These are phyloP conservation scores for Calonectria pteridis DNA, from an alignment of 2,329 filamentous ascomycete species.

Conservation along the genomic window DNA sequence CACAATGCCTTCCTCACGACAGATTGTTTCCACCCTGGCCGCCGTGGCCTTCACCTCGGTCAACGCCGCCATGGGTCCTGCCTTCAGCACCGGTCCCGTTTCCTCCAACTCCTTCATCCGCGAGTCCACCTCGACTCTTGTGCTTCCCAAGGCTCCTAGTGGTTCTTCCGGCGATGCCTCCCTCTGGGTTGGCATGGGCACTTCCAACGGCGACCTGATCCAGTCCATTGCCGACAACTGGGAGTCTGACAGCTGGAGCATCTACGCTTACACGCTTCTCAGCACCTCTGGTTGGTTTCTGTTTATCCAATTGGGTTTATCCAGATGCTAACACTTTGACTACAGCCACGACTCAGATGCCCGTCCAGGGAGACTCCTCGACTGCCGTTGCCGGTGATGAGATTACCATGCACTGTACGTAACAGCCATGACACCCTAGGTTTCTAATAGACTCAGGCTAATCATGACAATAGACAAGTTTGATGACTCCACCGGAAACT, in stretches of 20 bases:
- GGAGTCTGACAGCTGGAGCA: slow-evolving; percentile 50
- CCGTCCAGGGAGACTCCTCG: slow-evolving; percentile 31
- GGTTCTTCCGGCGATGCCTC: slow-evolving; percentile 53
- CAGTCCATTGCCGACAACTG: slow-evolving; percentile 59
- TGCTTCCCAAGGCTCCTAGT: slow-evolving; percentile 54
- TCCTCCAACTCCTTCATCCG: slow-evolving; percentile 55
- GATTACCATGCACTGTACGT: slow-evolving; percentile 39
- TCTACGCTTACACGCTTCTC: slow-evolving; percentile 58
- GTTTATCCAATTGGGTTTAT: background rate
- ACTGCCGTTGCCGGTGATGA: slow-evolving; percentile 29
- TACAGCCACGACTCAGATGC: slow-evolving; percentile 32
- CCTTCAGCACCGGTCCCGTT: slow-evolving; percentile 59
- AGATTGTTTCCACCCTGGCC: slow-evolving; percentile 33
- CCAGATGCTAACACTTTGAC: background rate
- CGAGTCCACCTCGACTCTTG: slow-evolving; percentile 57
- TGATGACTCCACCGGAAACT: slow-evolving; percentile 30
- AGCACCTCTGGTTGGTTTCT: slow-evolving; percentile 44
- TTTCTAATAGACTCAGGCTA: background rate
- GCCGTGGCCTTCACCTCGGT: slow-evolving; percentile 30
- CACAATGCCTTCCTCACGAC: slow-evolving; percentile 34
- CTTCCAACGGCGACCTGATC: slow-evolving; percentile 59
- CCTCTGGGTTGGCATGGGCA: slow-evolving; percentile 63
- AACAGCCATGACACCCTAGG: too few species aligned
- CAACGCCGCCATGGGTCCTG: slow-evolving; percentile 50
- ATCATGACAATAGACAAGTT: slow-evolving; percentile 30